A percentile compares a stretch with the other conserved stretches of the same genome.
These are phyloP conservation scores for Deuterostichococcus epilithicus DNA, from an alignment of 139 green algal species.

Conservation along the genomic window DNA sequence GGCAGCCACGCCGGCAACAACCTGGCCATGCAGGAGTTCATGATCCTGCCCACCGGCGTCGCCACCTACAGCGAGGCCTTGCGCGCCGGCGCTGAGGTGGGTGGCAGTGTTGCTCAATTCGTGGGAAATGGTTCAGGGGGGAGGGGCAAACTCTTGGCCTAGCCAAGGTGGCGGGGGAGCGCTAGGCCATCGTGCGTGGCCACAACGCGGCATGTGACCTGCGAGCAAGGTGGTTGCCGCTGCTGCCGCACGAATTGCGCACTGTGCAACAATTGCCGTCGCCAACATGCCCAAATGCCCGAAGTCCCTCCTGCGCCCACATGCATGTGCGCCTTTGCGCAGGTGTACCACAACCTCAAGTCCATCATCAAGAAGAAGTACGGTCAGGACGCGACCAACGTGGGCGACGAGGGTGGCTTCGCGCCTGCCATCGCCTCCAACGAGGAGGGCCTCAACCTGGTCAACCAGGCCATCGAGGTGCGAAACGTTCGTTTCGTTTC, in stretches of 20 bases:
- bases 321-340: too few relatives aligned
- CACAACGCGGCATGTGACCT: too few relatives aligned
- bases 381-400: conserved; percentile 95
- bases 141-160: too few relatives aligned
- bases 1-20: conserved; percentile 96
- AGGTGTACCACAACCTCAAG: conserved; percentile 98
- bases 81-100: conserved; percentile 78
- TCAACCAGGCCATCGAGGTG: conserved; percentile 87
- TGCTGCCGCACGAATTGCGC: too few relatives aligned
- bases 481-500: too few relatives aligned
- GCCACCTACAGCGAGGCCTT: conserved; percentile 90
- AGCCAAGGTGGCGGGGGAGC: too few relatives aligned
- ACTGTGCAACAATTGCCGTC: too few relatives aligned
- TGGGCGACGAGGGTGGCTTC: conserved; percentile 99
- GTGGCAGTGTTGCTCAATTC: too few relatives aligned
- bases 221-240: too few relatives aligned
- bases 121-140: not conserved
- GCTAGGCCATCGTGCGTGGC: too few relatives aligned
- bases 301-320: not conserved
- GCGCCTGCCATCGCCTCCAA: conserved; percentile 94
- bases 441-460: conserved; percentile 90
- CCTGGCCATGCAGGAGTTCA: conserved; percentile 99
- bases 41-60: conserved; percentile 93
- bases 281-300: too few relatives aligned
- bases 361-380: conserved; percentile 98